A percentile compares a stretch with the other conserved stretches of the same genome.
These are phyloP conservation scores for Apiotrichum montevideense DNA, from an alignment of 1,284 basidiomycete genomes.

Conservation along the genomic window DNA sequence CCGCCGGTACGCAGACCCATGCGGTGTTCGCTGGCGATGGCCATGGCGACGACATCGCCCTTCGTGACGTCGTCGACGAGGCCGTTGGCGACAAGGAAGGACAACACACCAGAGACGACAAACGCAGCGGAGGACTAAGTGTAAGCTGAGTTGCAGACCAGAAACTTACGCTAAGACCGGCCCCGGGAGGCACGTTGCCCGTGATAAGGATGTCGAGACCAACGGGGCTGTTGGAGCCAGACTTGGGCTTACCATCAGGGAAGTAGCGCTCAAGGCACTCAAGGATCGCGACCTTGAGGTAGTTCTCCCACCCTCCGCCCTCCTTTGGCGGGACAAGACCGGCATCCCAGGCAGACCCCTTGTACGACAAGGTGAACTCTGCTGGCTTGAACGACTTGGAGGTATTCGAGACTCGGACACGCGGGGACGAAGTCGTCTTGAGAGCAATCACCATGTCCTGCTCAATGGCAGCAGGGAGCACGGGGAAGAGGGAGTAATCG, in stretches of 20 bases:
- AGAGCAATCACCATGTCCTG: conserved; percentile 78
- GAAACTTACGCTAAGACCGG: conserved; percentile 67
- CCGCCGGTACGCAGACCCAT: conserved; percentile 56
- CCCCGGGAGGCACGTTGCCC: conserved; percentile 73
- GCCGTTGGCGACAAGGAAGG: conserved; percentile 67
- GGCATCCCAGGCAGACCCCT: conserved; percentile 60
- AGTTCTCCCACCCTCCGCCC: conserved; percentile 74
- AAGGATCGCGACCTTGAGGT: conserved; percentile 60
- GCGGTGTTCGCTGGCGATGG: conserved; percentile 73
- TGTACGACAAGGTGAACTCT: conserved; percentile 53
- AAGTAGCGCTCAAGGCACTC: conserved; percentile 28
- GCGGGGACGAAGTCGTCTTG: conserved; percentile 31
- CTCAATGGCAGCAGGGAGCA: conserved; percentile 76
- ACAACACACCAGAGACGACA: conserved; percentile 73
- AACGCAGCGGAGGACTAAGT: conserved; percentile 58
- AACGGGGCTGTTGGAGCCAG: conserved; percentile 30
- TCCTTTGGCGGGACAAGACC: conserved; percentile 58
- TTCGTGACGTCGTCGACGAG: conserved; percentile 59
- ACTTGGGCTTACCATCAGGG: conserved; percentile 47
- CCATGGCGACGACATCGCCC: conserved; percentile 63
- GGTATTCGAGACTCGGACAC: conserved; percentile 57
- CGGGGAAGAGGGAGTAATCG: conserved; percentile 60
- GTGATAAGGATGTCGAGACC: conserved; percentile 70
- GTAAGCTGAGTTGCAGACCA: not conserved
- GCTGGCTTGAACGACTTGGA: conserved; percentile 53